Base-by-base conservation (phyloP, 371 early-diverging fungal genomes). In the Mortierella sp. region DNA sequence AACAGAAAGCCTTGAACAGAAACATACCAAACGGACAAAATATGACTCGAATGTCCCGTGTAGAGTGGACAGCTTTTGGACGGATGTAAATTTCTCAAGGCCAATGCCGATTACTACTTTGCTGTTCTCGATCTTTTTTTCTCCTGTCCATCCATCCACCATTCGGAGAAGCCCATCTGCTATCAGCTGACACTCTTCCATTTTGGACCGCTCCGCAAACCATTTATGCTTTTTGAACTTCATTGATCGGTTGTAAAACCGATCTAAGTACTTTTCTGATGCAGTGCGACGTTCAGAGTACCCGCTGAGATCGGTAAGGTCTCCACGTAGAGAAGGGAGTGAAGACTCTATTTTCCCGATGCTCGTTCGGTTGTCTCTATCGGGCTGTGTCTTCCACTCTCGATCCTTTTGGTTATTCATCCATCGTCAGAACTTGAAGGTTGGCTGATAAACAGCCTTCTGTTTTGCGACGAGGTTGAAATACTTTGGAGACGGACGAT, bases 291-390 rank as follows among this genome's bases (percentile, higher is more conserved):
- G 57, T 14, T 57, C 12, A 47, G 16, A 7, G 19, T 37, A 29
- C 5, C 9, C 23, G 23, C 1, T 37, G n/a, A 56, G 26, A 43
- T 43, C 56, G 21, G 64, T 47, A 16, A 5, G 5, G n/a, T 29
- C 28, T 18, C 57, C 64, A 46, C 19, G 64, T 4, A 64, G 46
- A 15, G 64, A 57, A 26, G 64, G 47, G 18, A 57, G 46, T 4
- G 47, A n/a, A 2, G 57, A 45, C 47, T 64, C 64, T 28, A 64
- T 56, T 19, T 50, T n/a, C n/a, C 26, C 25, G 64, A 64, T 64
- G 37, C 37, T 37, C 9, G 37, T 37, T 62, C 52, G 18, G 61
- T 14, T 26, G 48, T 61, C 12, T 21, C 45, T 61, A 51, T 23
- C 25, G 23, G 43, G 26, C 23, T 3, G 43, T 21, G 12, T 43